A percentile compares a stretch with the other conserved stretches of the same genome.
Evolutionary conservation across 176 grass and related monocot genomes (phyloP).

Genomic region (Triticum dicoccoides): DNA sequence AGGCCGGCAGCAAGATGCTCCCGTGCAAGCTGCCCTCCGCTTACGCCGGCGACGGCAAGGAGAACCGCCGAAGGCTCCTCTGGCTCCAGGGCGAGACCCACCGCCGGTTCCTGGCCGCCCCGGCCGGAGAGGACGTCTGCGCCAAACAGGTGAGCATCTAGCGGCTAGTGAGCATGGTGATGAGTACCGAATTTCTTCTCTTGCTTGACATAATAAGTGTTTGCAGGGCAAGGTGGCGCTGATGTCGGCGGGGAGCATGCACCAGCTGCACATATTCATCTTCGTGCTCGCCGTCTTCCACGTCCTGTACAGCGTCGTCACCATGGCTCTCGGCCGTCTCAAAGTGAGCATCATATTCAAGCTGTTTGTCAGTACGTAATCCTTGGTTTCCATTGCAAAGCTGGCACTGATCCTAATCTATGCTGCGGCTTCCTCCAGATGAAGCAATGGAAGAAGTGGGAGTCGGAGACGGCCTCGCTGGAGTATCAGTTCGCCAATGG

Average conservation of each 20-base stretch:
- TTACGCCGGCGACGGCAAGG: neutral
- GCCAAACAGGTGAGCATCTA: neutral
- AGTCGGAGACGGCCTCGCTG: conserved; percentile 63
- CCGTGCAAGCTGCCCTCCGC: conserved; percentile 38
- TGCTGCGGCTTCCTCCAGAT: conserved; percentile 40
- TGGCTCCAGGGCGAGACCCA: neutral
- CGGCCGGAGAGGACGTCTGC: neutral
- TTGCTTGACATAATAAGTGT: neutral
- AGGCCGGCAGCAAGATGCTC: conserved; percentile 53
- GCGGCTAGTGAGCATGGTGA: no score
- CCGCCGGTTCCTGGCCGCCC: neutral
- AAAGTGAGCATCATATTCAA: conserved; percentile 38
- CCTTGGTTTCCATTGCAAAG: neutral
- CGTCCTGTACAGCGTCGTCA: conserved; percentile 64
- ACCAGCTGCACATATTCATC: conserved; percentile 82
- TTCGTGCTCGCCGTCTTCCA: conserved; percentile 59
- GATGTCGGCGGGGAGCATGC: conserved; percentile 51
- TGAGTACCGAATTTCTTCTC: neutral
- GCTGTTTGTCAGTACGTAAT: neutral
- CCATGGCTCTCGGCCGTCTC: conserved; percentile 57
- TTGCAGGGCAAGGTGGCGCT: conserved; percentile 62
- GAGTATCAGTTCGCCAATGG: conserved; percentile 81
- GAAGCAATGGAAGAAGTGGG: conserved; percentile 85
- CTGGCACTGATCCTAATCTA: neutral
- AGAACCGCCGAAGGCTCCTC: neutral